Conservation (phyloP, 202 grass and related monocot species). For the Setaria italica region DNA sequence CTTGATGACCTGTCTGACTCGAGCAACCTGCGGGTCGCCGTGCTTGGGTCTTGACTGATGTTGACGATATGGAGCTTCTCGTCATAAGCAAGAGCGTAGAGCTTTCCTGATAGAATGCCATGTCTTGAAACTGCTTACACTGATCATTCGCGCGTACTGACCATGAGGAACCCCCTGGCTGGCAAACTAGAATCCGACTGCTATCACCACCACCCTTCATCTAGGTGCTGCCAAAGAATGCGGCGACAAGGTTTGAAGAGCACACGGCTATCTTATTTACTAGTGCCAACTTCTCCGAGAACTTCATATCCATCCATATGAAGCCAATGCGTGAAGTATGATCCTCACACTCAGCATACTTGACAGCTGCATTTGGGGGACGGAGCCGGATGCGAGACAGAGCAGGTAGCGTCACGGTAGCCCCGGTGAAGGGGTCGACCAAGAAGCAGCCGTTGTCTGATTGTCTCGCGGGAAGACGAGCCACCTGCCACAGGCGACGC, state of each 20-base stretch:
- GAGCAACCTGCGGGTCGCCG: conserved; percentile 22
- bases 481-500: neutral
- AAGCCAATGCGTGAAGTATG: neutral
- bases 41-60: conserved; percentile 30
- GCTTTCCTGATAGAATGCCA: conserved; percentile 31
- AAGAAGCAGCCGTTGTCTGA: conserved; percentile 17
- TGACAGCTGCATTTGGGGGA: neutral
- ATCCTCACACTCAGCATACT: neutral
- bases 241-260: conserved; percentile 27
- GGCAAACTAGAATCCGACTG: conserved; percentile 31
- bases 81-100: neutral
- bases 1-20: conserved; percentile 21
- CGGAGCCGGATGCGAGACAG: conserved; percentile 14
- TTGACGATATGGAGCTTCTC: conserved; percentile 34
- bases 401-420: conserved; percentile 25
- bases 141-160: conserved; percentile 3
- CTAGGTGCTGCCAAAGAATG: neutral
- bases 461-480: conserved; percentile 13
- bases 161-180: conserved; percentile 37
- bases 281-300: neutral
- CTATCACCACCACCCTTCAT: too few species aligned
- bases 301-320: conserved; percentile 1
- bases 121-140: neutral
- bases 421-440: conserved; percentile 9
- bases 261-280: conserved; percentile 7